Percentiles rank a stretch among this genome's conserved stretches.
Conservation (phyloP, 768 basidiomycete genomes). For the Tricholoma sp. region DNA sequence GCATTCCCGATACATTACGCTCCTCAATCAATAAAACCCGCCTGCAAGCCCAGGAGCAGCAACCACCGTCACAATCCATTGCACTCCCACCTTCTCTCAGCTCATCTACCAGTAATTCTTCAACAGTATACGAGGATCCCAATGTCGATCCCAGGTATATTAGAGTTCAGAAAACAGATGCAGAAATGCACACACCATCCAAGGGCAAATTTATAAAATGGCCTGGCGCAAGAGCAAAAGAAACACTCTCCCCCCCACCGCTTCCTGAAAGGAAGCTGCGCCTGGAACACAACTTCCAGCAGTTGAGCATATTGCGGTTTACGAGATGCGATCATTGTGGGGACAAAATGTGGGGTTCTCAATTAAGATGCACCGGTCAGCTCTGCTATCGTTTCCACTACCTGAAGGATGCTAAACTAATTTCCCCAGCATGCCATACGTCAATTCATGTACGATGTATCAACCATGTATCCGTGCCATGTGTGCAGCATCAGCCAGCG, state of each 20-base stretch:
- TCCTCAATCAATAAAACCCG: conserved; percentile 24
- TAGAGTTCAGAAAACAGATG: conserved; percentile 41
- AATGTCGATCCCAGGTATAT: conserved; percentile 28
- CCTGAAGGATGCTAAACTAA: conserved; percentile 1
- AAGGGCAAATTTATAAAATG: conserved; percentile 66
- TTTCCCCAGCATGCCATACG: conserved; percentile 64
- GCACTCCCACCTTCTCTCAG: conserved; percentile 32
- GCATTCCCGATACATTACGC: conserved; percentile 18
- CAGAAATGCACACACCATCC: conserved; percentile 42
- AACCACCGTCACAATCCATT: conserved; percentile 26
- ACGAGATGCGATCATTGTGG: conserved; percentile 93
- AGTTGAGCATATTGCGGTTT: conserved; percentile 81
- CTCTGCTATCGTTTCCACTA: conserved; percentile 9
- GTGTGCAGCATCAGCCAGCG: conserved; percentile 50
- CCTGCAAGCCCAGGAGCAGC: conserved; percentile 23
- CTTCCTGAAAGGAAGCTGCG: conserved; percentile 31
- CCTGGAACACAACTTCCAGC: conserved; percentile 83
- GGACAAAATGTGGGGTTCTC: conserved; percentile 99
- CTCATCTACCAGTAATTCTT: conserved; percentile 41
- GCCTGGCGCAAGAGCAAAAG: conserved; percentile 53
- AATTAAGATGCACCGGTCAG: conserved; percentile 84
- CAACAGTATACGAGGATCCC: conserved; percentile 45
- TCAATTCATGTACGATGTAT: conserved; percentile 88
- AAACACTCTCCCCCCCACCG: conserved; percentile 28
- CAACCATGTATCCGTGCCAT: conserved; percentile 59